These are phyloP conservation scores for Aspergillus incahuasiensis DNA, from an alignment of 495 filamentous ascomycete species.

Conservation along the genomic window DNA sequence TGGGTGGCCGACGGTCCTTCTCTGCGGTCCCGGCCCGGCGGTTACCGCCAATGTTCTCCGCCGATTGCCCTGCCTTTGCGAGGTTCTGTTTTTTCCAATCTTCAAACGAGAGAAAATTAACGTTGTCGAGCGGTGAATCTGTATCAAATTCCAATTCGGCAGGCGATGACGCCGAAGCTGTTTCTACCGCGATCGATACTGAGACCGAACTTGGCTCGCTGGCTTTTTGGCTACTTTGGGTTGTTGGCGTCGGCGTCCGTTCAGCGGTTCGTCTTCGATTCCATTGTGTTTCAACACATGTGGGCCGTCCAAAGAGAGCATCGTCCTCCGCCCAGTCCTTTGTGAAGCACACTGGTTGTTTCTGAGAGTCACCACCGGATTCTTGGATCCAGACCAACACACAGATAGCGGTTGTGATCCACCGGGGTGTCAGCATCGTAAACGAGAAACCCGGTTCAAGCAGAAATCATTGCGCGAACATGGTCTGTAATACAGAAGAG, in stretches of 20 bases:
- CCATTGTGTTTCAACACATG: conserved; percentile 21
- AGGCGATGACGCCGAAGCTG: not conserved
- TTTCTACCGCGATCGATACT: conserved; percentile 9
- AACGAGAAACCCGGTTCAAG: not conserved
- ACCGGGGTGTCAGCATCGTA: conserved; percentile 11
- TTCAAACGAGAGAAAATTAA: conserved; percentile 92
- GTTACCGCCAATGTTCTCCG: conserved; percentile 58
- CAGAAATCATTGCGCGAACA: conserved; percentile 7
- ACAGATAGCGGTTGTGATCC: conserved; percentile 13
- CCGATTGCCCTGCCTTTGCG: conserved; percentile 78
- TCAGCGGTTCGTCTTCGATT: conserved; percentile 2
- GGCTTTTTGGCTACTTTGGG: not conserved
- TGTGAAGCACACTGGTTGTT: conserved; percentile 12
- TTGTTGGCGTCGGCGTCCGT: not conserved
- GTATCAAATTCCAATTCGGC: conserved; percentile 47
- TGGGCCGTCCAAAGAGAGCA: conserved; percentile 19
- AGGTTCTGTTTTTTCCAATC: conserved; percentile 97
- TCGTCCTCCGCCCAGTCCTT: conserved; percentile 14
- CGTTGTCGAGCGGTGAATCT: conserved; percentile 71
- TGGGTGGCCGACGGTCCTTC: conserved; percentile 44
- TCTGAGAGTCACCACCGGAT: conserved; percentile 5
- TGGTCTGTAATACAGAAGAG: not conserved
- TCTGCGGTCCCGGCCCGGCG: conserved; percentile 33
- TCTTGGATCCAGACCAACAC: conserved; percentile 8
- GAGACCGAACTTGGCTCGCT: conserved; percentile 5